Evolutionary conservation across 805 yeast species (phyloP), one percentile per base, ranked within the genome.

Genomic region (Lipomyces starkeyi): DNA sequence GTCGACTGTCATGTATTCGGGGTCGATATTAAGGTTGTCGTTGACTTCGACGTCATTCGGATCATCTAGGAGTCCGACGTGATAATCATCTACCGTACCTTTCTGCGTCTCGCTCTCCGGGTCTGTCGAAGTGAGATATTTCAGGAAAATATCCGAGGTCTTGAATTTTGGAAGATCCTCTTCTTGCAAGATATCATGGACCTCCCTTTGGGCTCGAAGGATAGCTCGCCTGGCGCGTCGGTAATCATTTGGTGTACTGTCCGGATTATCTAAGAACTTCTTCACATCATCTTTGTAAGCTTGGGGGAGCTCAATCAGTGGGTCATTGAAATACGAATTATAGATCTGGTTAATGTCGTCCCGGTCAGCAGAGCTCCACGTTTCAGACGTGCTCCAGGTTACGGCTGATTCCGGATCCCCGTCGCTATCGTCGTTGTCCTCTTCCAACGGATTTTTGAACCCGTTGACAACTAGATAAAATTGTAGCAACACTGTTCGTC

Each of bases 381-480:
- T 64, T 47, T 53, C 69, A 56, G 63, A 66, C 63, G 61, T 22
- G 22, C 47, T 37, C 52, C 35, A 32, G 8, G 64, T 59, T 27
- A 52, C 59, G 3, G 32, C 14, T 6, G 57, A 29, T 8, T 37
- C 22, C 13, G 61, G 40, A 55, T 78, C 77, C 1, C 70, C 70
- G 4, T 75, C 69, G 2, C 66, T 73, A 14, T 76, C 76, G 13
- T 75, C 74, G 47, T 74, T 73, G 14, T 70, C 74, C 20, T 2
- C 90, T 69, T 88, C 91, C 20, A 93, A 77, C 0, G 97, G 97
- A 60, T 90, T 90, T 73, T 87, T 86, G 52, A 91, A 83, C 0
- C 84, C 81, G 68, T 91, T 90, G 2, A 91, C 88, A 1, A 85
- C 83, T 3, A 84, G 76, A 91, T 93, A 90, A 68, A 86, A 87